Base-by-base conservation (phyloP, 345 rosid species). In the Brassica cretica region DNA sequence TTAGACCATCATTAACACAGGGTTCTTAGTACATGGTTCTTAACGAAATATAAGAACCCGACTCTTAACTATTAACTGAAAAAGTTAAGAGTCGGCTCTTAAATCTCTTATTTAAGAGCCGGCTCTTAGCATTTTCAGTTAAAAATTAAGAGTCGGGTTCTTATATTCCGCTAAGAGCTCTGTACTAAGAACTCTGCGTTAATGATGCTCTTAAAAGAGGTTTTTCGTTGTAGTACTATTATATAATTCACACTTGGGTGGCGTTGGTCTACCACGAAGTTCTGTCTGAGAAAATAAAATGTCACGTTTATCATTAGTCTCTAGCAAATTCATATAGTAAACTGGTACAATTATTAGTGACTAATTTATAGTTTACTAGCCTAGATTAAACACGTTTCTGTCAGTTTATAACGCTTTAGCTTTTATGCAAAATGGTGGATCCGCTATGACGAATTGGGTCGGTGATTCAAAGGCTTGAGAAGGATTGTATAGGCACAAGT, bases 161-260 rank as follows among this genome's bases (percentile, higher is more conserved):
- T n/a, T n/a, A n/a, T n/a, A n/a, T n/a, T n/a, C n/a, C n/a, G n/a
- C n/a, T n/a, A n/a, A n/a, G n/a, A n/a, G n/a, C n/a, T n/a, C n/a
- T n/a, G n/a, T n/a, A n/a, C n/a, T n/a, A n/a, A n/a, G n/a, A n/a
- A n/a, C n/a, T n/a, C n/a, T n/a, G n/a, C n/a, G n/a, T n/a, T n/a
- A n/a, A n/a, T n/a, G n/a, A n/a, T n/a, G n/a, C n/a, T n/a, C n/a
- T n/a, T n/a, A n/a, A n/a, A 44, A 44, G 49, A 11, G 53, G 53
- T 3, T 44, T 3, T 12, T 44, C 14, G 49, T 41, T 41, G 49
- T 6, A 33, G 24, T 21, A 21, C 0, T 10, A 41, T 39, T 10
- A 9, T 41, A n/a, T 71, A 72, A 24, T 72, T 41, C 72, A 66
- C 77, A 78, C 77, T 46, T 46, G 68, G 46, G 81, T 59, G 55